Evolutionary conservation across 2,329 filamentous ascomycete genomes (phyloP).

Genomic region (Metarhizium guizhouense): DNA sequence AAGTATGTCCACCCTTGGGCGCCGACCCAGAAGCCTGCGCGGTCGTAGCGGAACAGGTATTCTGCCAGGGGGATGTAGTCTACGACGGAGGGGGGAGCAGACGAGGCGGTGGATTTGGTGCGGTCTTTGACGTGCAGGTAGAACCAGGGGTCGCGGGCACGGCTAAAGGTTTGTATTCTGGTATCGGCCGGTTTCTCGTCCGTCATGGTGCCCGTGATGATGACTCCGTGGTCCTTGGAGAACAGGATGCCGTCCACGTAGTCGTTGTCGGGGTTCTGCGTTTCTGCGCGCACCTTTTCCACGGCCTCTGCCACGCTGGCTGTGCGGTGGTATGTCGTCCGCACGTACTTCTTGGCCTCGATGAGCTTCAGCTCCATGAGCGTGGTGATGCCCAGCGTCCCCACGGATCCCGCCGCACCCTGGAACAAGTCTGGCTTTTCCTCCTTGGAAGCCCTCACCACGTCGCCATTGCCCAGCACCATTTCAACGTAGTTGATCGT

Average conservation of each 20-base stretch:
- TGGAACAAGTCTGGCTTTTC: slow-evolving; percentile 49
- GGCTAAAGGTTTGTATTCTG: slow-evolving; percentile 44
- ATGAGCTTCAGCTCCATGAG: slow-evolving; percentile 56
- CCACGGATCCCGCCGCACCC: slow-evolving; percentile 58
- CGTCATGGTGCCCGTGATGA: slow-evolving; percentile 55
- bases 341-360: slow-evolving; percentile 51
- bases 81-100: slow-evolving; percentile 12
- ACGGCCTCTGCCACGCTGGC: slow-evolving; percentile 38
- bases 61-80: slow-evolving; percentile 61
- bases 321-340: slow-evolving; percentile 51
- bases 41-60: slow-evolving; percentile 70
- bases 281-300: slow-evolving; percentile 38
- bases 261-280: slow-evolving; percentile 39
- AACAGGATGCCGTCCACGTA: slow-evolving; percentile 70
- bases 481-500: slow-evolving; percentile 58
- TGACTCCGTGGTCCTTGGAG: slow-evolving; percentile 50
- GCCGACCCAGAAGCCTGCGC: slow-evolving; percentile 68
- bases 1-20: slow-evolving; percentile 60
- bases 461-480: slow-evolving; percentile 56
- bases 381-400: slow-evolving; percentile 59
- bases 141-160: slow-evolving; percentile 63
- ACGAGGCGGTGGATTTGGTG: slow-evolving; percentile 17
- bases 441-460: slow-evolving; percentile 41
- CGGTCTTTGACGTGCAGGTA: slow-evolving; percentile 58
- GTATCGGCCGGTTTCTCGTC: slow-evolving; percentile 35